phyloP scores from a whole-genome alignment of 768 basidiomycete species.

The Hydnomerulius pinastri region DNA sequence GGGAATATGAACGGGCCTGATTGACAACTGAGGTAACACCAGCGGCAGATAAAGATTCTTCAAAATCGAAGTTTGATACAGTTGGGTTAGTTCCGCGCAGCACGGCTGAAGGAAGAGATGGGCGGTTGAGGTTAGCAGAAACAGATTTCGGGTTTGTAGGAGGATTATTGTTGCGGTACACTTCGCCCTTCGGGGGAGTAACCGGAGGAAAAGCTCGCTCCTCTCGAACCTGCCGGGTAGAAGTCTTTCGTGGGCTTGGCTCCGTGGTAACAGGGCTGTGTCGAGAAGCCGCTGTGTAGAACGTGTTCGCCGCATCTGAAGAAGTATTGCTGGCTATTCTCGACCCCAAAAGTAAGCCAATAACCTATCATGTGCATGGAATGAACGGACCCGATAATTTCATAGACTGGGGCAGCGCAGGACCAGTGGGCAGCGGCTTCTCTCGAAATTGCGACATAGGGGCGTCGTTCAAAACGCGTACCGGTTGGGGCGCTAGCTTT shows the following conservation, averaged over 20 bases:
- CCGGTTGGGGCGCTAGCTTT: background rate
- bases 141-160: background rate
- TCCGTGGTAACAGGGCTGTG: slow-evolving; percentile 22
- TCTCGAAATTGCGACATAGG: background rate
- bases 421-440: background rate
- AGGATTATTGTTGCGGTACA: slow-evolving; percentile 18
- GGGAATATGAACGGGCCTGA: slow-evolving; percentile 32
- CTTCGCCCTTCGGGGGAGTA: slow-evolving; percentile 11
- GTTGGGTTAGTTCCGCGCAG: slow-evolving; percentile 22
- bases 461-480: background rate
- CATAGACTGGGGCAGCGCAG: background rate
- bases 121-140: background rate
- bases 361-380: background rate
- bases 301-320: slow-evolving; percentile 1
- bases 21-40: slow-evolving; percentile 33
- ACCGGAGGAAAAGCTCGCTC: background rate
- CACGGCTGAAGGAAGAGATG: slow-evolving; percentile 16
- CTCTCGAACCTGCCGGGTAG: slow-evolving; percentile 9
- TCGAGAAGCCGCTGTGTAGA: background rate
- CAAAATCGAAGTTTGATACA: slow-evolving; percentile 26
- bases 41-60: slow-evolving; percentile 31
- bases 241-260: slow-evolving; percentile 5
- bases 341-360: slow-evolving; percentile 4
- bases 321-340: slow-evolving; percentile 7
- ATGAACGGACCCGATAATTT: slow-evolving; percentile 18